phyloP scores from a whole-genome alignment of 2,329 filamentous ascomycete genomes.

The Ophiostoma australiae region DNA sequence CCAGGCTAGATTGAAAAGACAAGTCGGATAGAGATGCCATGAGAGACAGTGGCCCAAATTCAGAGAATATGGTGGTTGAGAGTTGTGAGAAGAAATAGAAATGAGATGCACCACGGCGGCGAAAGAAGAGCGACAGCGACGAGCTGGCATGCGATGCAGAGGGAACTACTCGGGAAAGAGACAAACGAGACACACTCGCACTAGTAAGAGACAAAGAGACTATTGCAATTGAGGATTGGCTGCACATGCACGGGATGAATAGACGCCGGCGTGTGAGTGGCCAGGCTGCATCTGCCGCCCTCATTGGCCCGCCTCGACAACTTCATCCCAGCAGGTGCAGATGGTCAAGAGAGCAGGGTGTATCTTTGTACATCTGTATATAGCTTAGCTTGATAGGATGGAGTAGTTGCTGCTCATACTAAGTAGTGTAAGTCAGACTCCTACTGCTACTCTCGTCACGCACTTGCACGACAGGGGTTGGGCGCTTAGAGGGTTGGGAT shows the following conservation, averaged over 20 bases:
- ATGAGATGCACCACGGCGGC: background rate
- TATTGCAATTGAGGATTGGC: background rate
- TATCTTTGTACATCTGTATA: too few species aligned
- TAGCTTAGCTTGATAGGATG: too few species aligned
- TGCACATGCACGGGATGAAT: constrained; percentile 15
- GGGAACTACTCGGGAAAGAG: too few species aligned
- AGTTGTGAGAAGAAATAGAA: background rate
- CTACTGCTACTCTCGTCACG: background rate
- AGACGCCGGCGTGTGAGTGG: constrained; percentile 26
- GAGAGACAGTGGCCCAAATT: background rate
- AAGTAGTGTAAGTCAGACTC: too few species aligned
- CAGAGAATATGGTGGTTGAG: background rate
- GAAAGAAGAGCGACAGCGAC: background rate
- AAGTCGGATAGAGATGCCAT: background rate
- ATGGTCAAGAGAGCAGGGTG: too few species aligned
- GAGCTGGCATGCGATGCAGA: too few species aligned
- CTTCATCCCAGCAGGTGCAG: constrained; percentile 5
- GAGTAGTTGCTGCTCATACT: too few species aligned
- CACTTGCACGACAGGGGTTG: constrained; percentile 21
- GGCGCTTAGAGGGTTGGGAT: constrained; percentile 21
- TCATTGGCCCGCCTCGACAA: constrained; percentile 19
- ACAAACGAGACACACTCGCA: background rate
- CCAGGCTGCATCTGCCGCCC: constrained; percentile 14
- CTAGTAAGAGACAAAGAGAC: background rate
- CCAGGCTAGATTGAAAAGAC: too few species aligned